phyloP scores from a whole-genome alignment of 768 basidiomycete species.

The Leccinum boreale region DNA sequence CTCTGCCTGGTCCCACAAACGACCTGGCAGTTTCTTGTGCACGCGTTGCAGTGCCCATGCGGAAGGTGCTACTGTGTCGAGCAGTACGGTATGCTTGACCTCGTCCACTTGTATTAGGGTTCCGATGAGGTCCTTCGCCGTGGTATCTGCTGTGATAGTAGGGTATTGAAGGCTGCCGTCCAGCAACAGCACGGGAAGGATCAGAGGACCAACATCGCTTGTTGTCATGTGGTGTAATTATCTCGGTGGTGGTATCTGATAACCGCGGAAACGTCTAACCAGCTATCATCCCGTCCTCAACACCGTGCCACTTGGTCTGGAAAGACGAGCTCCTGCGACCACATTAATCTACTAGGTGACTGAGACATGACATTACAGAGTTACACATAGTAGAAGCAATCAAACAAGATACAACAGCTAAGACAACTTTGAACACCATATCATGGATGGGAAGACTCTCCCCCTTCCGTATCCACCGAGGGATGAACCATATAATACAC shows the following conservation, averaged over 20 bases:
- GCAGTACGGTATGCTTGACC: conserved; percentile 45
- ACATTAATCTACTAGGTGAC: too few relatives aligned
- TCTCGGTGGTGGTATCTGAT: too few relatives aligned
- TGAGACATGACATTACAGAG: too few relatives aligned
- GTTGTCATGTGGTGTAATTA: conserved; percentile 20
- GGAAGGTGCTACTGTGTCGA: conserved; percentile 48
- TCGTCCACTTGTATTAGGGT: conserved; percentile 45
- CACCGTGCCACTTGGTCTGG: too few relatives aligned
- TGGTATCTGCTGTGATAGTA: conserved; percentile 50
- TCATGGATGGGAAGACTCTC: conserved; percentile 35
- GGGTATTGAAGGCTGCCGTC: conserved; percentile 62
- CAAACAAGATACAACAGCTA: conserved; percentile 11
- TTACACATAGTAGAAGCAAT: neutral
- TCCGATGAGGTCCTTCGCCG: conserved; percentile 58
- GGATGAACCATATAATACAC: conserved; percentile 92
- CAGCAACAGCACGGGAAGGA: conserved; percentile 59
- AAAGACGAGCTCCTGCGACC: too few relatives aligned
- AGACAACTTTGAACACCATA: conserved; percentile 3
- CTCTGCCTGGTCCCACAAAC: conserved; percentile 70
- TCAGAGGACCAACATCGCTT: conserved; percentile 35
- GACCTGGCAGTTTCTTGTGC: conserved; percentile 53
- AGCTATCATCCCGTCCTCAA: too few relatives aligned
- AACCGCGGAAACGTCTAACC: too few relatives aligned
- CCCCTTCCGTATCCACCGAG: conserved; percentile 68
- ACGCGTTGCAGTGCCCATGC: conserved; percentile 73